Base-by-base conservation (phyloP, 352 stramenopile genomes). In the Phytopythium oedochilum region DNA sequence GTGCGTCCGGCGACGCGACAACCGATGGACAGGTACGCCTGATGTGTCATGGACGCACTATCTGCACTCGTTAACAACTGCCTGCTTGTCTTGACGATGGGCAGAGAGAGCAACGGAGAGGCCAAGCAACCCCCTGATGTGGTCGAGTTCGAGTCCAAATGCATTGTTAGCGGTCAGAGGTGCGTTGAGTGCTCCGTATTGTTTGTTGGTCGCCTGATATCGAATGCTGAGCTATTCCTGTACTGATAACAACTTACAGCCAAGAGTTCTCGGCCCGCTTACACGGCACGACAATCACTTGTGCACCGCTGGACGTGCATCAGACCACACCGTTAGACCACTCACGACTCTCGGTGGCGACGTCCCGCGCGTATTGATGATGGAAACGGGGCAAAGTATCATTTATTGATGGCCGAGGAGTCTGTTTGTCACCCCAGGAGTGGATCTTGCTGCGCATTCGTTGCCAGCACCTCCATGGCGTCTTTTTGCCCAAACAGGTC, bases 71-170 rank as follows among this genome's bases (percentile, higher is more conserved):
- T 45, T 45, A 12, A 45, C 20, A 55, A 46, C 68, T 60, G 15
- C 26, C 2, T 34, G 5, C 18, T 42, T 28, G 12, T 57, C 0
- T 39, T 22, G 2, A 29, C 34, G 23, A 25, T n/a, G 20, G 9
- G 7, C 10, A 6, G 20, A 36, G 11, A 36, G 17, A 25, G 12
- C 36, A n/a, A n/a, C n/a, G n/a, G n/a, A n/a, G n/a, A n/a, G n/a
- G n/a, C n/a, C n/a, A n/a, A n/a, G n/a, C n/a, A n/a, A n/a, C 1
- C 22, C 51, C 12, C 9, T 11, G 22, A 18, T 52, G 32, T 47
- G 38, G 26, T 44, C 61, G 56, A 46, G 36, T 88, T 88, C 22
- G 78, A 88, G 53, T 64, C 69, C 10, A 81, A 73, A 18, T 80
- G 69, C 28, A 61, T 80, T 14, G 58, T 64, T 9, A 56, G 61